Evolutionary conservation across 108 stramenopile genomes (phyloP).

Genomic region (Cyclotella sp.): DNA sequence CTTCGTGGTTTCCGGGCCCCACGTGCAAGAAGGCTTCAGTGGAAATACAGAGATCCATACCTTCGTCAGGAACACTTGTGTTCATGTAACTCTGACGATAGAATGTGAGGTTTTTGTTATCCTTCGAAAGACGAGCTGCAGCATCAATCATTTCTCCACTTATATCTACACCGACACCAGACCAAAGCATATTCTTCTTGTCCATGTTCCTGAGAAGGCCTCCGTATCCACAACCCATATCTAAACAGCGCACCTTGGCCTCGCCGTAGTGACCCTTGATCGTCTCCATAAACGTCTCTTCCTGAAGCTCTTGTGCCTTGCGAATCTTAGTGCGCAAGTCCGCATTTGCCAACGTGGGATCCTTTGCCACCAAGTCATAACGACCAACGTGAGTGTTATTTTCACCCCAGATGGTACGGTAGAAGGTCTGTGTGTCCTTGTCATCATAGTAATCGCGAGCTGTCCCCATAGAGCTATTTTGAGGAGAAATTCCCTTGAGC

Average conservation of each 20-base stretch:
- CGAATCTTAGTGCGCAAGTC: constrained; percentile 29
- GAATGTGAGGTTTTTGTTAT: constrained; percentile 29
- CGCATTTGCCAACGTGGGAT: constrained; percentile 27
- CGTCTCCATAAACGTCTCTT: constrained; percentile 36
- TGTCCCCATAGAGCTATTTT: constrained; percentile 23
- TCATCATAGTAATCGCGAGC: constrained; percentile 59
- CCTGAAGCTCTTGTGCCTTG: constrained; percentile 50
- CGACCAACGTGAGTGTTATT: constrained; percentile 56
- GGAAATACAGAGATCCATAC: constrained; percentile 48
- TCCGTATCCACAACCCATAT: constrained; percentile 59
- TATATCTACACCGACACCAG: constrained; percentile 50
- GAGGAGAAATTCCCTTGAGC: constrained; percentile 46
- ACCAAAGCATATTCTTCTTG: constrained; percentile 47
- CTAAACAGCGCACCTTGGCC: constrained; percentile 41
- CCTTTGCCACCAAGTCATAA: constrained; percentile 40
- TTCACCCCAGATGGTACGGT: constrained; percentile 57
- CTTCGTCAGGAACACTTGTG: constrained; percentile 36
- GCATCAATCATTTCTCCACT: constrained; percentile 45
- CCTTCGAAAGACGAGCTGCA: constrained; percentile 36
- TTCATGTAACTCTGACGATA: constrained; percentile 55
- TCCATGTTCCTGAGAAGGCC: constrained; percentile 53
- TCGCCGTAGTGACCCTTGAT: constrained; percentile 32
- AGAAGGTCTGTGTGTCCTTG: constrained; percentile 61
- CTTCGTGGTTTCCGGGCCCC: constrained; percentile 51
- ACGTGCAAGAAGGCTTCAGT: constrained; percentile 58